Conservation (phyloP, 371 early-diverging fungal species). For the Lichtheimia ramosa region DNA sequence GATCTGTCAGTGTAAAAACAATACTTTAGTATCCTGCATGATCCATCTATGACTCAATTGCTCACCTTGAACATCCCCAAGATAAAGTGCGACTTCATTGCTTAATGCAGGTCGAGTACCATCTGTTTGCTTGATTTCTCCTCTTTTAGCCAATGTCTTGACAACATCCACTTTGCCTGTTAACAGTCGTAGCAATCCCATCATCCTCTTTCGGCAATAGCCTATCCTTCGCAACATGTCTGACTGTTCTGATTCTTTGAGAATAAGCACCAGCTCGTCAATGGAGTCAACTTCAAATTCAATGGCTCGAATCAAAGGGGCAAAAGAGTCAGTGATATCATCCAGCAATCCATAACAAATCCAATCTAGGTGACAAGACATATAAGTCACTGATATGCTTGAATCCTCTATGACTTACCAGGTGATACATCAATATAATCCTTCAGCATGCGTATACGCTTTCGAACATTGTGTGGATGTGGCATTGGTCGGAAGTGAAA, state of each 20-base stretch:
- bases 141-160: slow-evolving; percentile 76
- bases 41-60: no score
- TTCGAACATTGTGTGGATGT: slow-evolving; percentile 76
- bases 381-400: no score
- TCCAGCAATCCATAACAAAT: slow-evolving; percentile 87
- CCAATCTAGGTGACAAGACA: slow-evolving; percentile 63
- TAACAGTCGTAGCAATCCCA: slow-evolving; percentile 73
- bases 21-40: neutral
- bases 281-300: slow-evolving; percentile 92
- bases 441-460: slow-evolving; percentile 70
- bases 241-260: slow-evolving; percentile 83
- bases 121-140: slow-evolving; percentile 49
- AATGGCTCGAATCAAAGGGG: slow-evolving; percentile 73
- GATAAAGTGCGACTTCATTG: slow-evolving; percentile 76
- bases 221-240: slow-evolving; percentile 91
- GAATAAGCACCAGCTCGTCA: slow-evolving; percentile 87
- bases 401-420: slow-evolving; percentile 36
- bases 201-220: slow-evolving; percentile 78
- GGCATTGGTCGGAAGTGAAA: slow-evolving; percentile 74
- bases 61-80: slow-evolving; percentile 88
- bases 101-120: slow-evolving; percentile 41
- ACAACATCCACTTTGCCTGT: slow-evolving; percentile 81
- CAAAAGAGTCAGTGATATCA: slow-evolving; percentile 84
- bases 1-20: slow-evolving; percentile 55
- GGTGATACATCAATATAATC: slow-evolving; percentile 66